phyloP scores from a whole-genome alignment of 495 filamentous ascomycete genomes.

The Terfezia boudieri region DNA sequence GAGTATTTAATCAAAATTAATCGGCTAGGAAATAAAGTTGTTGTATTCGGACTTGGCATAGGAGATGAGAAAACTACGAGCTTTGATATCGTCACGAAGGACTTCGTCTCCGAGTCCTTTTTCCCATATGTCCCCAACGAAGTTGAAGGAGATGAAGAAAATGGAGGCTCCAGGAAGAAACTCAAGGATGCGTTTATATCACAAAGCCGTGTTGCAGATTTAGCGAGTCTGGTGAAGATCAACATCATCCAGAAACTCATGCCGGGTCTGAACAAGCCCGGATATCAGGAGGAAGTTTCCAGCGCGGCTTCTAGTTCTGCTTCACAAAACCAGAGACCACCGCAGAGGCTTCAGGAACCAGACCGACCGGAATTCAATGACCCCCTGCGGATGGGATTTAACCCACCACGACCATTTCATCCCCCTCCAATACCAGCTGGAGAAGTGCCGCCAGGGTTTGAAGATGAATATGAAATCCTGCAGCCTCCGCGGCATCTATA shows the following conservation, averaged over 20 bases:
- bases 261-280: constrained; percentile 50
- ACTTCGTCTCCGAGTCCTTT: constrained; percentile 47
- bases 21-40: constrained; percentile 60
- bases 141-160: constrained; percentile 2
- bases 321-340: neutral
- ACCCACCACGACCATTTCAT: constrained; percentile 18
- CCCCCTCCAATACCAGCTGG: constrained; percentile 43
- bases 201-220: constrained; percentile 37
- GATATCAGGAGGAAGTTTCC: constrained; percentile 37
- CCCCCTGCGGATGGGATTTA: constrained; percentile 23
- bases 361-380: constrained; percentile 23
- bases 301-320: neutral
- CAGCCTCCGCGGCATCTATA: constrained; percentile 35
- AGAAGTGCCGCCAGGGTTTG: constrained; percentile 71
- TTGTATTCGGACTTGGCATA: constrained; percentile 54
- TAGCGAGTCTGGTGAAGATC: constrained; percentile 44
- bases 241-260: constrained; percentile 62
- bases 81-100: constrained; percentile 50
- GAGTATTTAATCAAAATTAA: constrained; percentile 61
- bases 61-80: constrained; percentile 61
- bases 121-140: constrained; percentile 26
- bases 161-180: constrained; percentile 16
- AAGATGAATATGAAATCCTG: constrained; percentile 77
- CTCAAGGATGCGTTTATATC: constrained; percentile 57
- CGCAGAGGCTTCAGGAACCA: constrained; percentile 8